A percentile compares a stretch with the other conserved stretches of the same genome.
These are phyloP conservation scores for Thymus quinquecostatus DNA, from an alignment of 257 asterid genomes.

Conservation along the genomic window DNA sequence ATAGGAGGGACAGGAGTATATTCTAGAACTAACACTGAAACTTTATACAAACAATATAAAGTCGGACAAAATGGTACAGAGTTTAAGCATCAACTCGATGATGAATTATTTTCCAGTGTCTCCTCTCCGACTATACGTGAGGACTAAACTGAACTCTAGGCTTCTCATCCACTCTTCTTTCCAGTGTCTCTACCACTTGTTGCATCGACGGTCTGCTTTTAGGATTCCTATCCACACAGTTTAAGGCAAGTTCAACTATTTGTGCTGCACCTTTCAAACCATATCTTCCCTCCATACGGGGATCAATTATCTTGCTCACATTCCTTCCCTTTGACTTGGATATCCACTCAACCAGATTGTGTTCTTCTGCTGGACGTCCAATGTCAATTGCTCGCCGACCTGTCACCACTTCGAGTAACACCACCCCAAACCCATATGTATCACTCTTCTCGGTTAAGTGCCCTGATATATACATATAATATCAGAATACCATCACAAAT, in stretches of 20 bases:
- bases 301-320: constrained; percentile 39
- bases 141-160: constrained; percentile 29
- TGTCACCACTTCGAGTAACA: constrained; percentile 42
- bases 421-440: constrained; percentile 44
- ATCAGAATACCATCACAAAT: constrained; percentile 15
- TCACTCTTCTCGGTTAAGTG: constrained; percentile 46
- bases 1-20: no score
- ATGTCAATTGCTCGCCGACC: constrained; percentile 33
- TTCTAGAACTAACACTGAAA: no score
- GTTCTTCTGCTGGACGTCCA: constrained; percentile 27
- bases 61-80: no score
- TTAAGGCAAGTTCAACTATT: constrained; percentile 36
- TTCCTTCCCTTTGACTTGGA: constrained; percentile 5
- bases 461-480: constrained; percentile 30
- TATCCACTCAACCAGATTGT: constrained; percentile 33
- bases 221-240: constrained; percentile 30
- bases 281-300: constrained; percentile 37
- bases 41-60: no score
- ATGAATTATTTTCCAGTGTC: no score
- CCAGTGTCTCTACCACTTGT: constrained; percentile 40
- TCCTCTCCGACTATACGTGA: neutral
- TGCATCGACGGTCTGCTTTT: constrained; percentile 36
- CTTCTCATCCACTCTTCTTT: constrained; percentile 23
- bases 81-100: no score
- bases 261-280: constrained; percentile 21